These are phyloP conservation scores for Phialophora macrospora DNA, from an alignment of 2,329 filamentous ascomycete species.

Conservation along the genomic window DNA sequence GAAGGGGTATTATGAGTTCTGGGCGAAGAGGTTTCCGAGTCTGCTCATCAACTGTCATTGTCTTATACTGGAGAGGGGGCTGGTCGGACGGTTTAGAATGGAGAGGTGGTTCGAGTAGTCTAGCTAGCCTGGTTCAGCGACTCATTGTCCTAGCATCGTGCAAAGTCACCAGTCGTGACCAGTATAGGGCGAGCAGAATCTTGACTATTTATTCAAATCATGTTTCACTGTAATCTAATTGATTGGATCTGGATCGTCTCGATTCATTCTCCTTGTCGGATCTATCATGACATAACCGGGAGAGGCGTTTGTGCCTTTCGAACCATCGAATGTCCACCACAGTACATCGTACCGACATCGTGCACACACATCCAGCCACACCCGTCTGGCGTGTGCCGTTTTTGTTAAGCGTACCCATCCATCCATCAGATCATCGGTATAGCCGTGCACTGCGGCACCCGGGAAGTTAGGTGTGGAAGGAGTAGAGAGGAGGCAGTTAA, in stretches of 20 bases:
- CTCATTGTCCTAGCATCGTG: not conserved
- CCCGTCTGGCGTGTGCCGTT: not conserved
- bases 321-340: not conserved
- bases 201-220: not conserved
- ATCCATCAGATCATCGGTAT: not conserved
- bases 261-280: not conserved
- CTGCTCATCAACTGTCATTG: constrained; percentile 79
- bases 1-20: constrained; percentile 75
- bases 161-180: too few species aligned
- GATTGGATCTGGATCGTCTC: not conserved
- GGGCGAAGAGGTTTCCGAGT: constrained; percentile 77
- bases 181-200: not conserved
- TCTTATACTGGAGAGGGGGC: constrained; percentile 69
- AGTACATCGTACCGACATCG: not conserved
- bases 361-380: not conserved
- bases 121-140: not conserved
- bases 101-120: constrained; percentile 63
- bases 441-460: not conserved
- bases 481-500: not conserved
- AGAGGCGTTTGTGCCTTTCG: not conserved
- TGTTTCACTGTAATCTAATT: not conserved
- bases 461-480: not conserved
- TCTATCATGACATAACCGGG: not conserved
- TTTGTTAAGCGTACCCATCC: not conserved
- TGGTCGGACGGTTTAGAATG: constrained; percentile 67